Percentiles rank a stretch among this genome's conserved stretches.
phyloP scores from a whole-genome alignment of 805 yeast genomes.

The Lipomyces chichibuensis region DNA sequence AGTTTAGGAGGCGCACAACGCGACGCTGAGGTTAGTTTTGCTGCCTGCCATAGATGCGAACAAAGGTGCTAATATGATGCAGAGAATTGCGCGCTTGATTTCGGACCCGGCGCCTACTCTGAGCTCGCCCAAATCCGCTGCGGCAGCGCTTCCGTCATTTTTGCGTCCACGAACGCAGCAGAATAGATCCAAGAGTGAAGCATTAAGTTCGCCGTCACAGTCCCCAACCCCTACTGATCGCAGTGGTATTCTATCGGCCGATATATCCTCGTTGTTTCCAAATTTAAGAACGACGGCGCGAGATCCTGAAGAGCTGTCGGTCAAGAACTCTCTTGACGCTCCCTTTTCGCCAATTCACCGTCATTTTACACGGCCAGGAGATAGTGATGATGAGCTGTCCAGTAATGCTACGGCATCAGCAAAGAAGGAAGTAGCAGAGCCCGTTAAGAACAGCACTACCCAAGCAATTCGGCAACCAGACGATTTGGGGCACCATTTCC shows the following conservation, averaged over 20 bases:
- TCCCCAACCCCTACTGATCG: constrained; percentile 3
- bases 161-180: background rate
- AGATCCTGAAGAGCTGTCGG: background rate
- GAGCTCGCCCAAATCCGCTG: background rate
- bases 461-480: background rate
- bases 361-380: background rate
- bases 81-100: background rate
- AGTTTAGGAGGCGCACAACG: background rate
- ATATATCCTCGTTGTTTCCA: background rate
- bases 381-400: background rate
- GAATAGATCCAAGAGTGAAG: background rate
- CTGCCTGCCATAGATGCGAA: background rate
- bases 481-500: background rate
- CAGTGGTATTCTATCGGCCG: background rate
- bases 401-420: background rate
- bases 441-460: background rate
- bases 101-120: background rate
- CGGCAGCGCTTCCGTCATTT: background rate
- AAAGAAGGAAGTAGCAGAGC: background rate
- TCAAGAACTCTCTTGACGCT: background rate
- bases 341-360: background rate
- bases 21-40: constrained; percentile 1
- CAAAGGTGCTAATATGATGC: background rate
- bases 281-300: background rate
- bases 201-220: constrained; percentile 1